Conservation (phyloP, 139 green algal species). For the Chlorokybus atmophyticus region DNA sequence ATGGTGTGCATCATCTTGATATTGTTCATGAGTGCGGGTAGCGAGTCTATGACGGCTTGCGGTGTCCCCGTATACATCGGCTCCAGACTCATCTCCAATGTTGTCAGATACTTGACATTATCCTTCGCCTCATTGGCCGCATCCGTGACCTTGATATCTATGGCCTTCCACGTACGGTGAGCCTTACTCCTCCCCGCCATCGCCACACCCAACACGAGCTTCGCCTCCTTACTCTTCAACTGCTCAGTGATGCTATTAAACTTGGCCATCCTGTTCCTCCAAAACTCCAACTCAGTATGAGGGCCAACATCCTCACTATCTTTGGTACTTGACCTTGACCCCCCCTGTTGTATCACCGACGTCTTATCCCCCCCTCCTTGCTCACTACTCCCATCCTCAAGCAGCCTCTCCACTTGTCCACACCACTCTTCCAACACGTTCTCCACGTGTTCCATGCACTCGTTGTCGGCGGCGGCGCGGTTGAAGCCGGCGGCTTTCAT, state of each 20-base stretch:
- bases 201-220: constrained; percentile 57
- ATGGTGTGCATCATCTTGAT: constrained; percentile 79
- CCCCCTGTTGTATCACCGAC: too few species aligned
- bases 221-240: constrained; percentile 58
- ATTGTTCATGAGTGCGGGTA: constrained; percentile 63
- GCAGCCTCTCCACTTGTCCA: constrained; percentile 38
- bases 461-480: constrained; percentile 37
- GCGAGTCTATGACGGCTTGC: constrained; percentile 49
- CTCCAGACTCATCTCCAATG: constrained; percentile 69
- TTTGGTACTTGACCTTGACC: too few species aligned
- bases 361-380: background rate
- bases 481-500: constrained; percentile 41
- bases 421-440: constrained; percentile 55
- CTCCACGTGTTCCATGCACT: constrained; percentile 27
- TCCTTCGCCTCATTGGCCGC: constrained; percentile 78
- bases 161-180: constrained; percentile 53
- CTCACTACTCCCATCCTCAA: constrained; percentile 17
- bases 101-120: constrained; percentile 82
- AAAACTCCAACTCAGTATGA: constrained; percentile 76
- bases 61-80: constrained; percentile 51
- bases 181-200: constrained; percentile 34
- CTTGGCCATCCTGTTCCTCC: constrained; percentile 59
- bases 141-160: constrained; percentile 65
- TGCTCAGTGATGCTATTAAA: constrained; percentile 73
- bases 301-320: constrained; percentile 50